Percentiles rank a stretch among this genome's conserved stretches.
Conservation (phyloP, 2,329 filamentous ascomycete species). For the Trichoderma asperellum region DNA sequence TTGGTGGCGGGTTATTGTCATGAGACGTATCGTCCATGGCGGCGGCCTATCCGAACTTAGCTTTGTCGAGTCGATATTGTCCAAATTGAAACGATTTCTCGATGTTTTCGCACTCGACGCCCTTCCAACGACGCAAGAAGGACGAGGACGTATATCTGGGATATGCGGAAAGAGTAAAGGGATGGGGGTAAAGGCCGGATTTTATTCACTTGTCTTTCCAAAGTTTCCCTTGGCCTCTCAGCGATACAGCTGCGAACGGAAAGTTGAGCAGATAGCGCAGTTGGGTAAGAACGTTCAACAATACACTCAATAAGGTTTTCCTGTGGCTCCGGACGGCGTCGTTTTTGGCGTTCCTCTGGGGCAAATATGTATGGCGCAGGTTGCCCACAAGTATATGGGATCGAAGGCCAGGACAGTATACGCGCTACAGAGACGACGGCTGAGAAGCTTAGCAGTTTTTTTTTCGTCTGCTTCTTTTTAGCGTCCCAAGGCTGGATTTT, state of each 20-base stretch:
- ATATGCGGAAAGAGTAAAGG: neutral
- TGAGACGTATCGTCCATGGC: constrained; percentile 39
- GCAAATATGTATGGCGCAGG: constrained; percentile 22
- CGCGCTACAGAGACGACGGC: constrained; percentile 6
- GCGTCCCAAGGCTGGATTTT: constrained; percentile 29
- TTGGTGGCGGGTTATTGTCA: constrained; percentile 29
- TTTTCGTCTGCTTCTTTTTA: constrained; percentile 17
- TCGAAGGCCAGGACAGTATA: constrained; percentile 2
- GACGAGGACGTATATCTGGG: neutral
- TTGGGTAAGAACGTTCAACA: constrained; percentile 2
- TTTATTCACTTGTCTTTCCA: constrained; percentile 2
- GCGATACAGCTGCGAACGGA: constrained; percentile 9
- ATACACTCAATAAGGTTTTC: constrained; percentile 30
- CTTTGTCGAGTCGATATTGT: neutral
- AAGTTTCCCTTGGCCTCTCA: constrained; percentile 4
- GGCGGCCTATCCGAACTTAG: neutral
- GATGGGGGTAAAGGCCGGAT: neutral
- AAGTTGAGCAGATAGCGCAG: neutral
- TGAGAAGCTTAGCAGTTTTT: constrained; percentile 16
- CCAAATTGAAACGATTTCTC: neutral
- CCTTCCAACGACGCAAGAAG: neutral
- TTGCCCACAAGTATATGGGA: constrained; percentile 18
- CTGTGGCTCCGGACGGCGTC: constrained; percentile 26
- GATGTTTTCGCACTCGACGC: neutral
- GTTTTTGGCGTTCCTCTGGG: constrained; percentile 17